Evolutionary conservation across 163 green algal species (phyloP), one percentile per base, ranked within the genome.

Genomic region (Scenedesmus sp.): DNA sequence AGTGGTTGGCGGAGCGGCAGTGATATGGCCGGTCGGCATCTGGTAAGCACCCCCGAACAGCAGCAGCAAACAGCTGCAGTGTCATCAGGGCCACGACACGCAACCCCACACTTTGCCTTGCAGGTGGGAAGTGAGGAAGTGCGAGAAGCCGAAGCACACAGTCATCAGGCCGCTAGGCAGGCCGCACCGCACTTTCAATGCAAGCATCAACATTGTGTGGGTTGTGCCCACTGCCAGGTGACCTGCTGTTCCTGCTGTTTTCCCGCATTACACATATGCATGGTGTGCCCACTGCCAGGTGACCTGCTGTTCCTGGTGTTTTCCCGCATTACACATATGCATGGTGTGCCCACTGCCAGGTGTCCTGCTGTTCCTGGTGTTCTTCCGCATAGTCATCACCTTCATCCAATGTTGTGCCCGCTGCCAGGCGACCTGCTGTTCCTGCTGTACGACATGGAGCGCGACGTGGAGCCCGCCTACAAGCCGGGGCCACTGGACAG

Each of bases 351-450:
- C n/a, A n/a, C n/a, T n/a, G n/a, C n/a, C n/a, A n/a, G n/a, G n/a
- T n/a, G n/a, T n/a, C n/a, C n/a, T n/a, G n/a, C n/a, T n/a, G n/a
- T n/a, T n/a, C n/a, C n/a, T n/a, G n/a, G n/a, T n/a, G n/a, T n/a
- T n/a, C n/a, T n/a, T n/a, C n/a, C n/a, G n/a, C n/a, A n/a, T n/a
- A n/a, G n/a, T n/a, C n/a, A n/a, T n/a, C n/a, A n/a, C n/a, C n/a
- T n/a, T n/a, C n/a, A n/a, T n/a, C n/a, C n/a, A n/a, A n/a, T n/a
- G n/a, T n/a, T n/a, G n/a, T n/a, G n/a, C n/a, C 65, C 40, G 65
- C 65, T n/a, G n/a, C n/a, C n/a, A 76, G 97, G 97, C 9, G 93
- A 94, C 84, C 92, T 98, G 85, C 88, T 97, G 24, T 97, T 94
- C 93, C 84, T 97, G 93, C 56, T 91, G 24, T 98, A 98, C 90